Evolutionary conservation across 2,329 filamentous ascomycete genomes (phyloP).

Genomic region (Cladophialophora chaetospira): DNA sequence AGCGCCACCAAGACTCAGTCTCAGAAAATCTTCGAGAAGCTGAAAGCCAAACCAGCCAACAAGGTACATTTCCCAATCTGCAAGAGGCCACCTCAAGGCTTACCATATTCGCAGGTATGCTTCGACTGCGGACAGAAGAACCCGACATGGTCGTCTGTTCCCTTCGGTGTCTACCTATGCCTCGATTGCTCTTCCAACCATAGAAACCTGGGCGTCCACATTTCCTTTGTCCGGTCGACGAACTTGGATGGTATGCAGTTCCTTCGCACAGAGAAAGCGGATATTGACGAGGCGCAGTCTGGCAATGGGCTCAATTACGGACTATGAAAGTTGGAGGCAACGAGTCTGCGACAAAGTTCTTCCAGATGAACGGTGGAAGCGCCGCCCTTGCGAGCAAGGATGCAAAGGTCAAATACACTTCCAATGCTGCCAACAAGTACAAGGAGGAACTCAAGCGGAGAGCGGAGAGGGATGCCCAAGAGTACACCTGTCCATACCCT

Average conservation of each 20-base stretch:
- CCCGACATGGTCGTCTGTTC: constrained; percentile 96
- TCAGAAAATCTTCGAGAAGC: constrained; percentile 95
- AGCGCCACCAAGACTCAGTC: constrained; percentile 90
- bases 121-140: constrained; percentile 98
- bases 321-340: constrained; percentile 99
- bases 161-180: constrained; percentile 96
- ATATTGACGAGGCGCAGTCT: constrained; percentile 60
- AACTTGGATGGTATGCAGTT: constrained; percentile 88
- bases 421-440: constrained; percentile 90
- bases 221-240: constrained; percentile 97
- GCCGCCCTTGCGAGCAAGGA: constrained; percentile 96
- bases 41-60: constrained; percentile 92
- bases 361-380: constrained; percentile 92
- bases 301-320: constrained; percentile 98
- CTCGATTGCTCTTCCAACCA: constrained; percentile 97
- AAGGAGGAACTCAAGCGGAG: constrained; percentile 93
- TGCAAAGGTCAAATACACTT: constrained; percentile 94
- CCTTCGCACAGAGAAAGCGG: background rate
- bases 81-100: constrained; percentile 32
- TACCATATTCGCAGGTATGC: constrained; percentile 67
- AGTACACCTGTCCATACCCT: constrained; percentile 58
- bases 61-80: constrained; percentile 61
- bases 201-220: constrained; percentile 95
- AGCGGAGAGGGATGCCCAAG: constrained; percentile 77
- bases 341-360: constrained; percentile 96